Base-by-base conservation (phyloP, 768 basidiomycete species). In the Polyporus arcularius region DNA sequence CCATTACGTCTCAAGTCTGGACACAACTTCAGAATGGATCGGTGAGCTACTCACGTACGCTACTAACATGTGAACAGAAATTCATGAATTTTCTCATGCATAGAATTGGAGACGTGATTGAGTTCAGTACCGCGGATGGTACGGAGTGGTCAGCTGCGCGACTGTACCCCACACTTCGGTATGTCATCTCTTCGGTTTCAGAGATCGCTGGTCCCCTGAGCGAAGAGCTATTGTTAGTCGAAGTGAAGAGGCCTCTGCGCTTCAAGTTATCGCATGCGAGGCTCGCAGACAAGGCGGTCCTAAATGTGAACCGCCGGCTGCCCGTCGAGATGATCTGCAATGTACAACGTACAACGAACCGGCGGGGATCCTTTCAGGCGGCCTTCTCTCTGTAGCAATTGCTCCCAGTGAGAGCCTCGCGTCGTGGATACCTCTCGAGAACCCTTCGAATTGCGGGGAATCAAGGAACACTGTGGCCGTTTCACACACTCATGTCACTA, bases 71-170 rank as follows among this genome's bases (percentile, higher is more conserved):
- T 48, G 50, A 52, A 21, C 46, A 18, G 18, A 41, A 18, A 15
- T 16, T 49, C 28, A 28, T 42, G 39, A 47, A 32, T 14, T n/a
- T 45, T 53, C 55, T 32, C 55, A 61, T 30, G 46, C 8, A 30
- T 43, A 56, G 55, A 46, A 51, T 31, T 18, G 30, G 16, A 32
- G 12, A 12, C 39, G 43, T 50, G 60, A 52, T 53, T 56, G 60
- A 52, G 43, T 61, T 61, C 50, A 55, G 16, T 8, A 48, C 50
- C 43, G 18, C 41, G 38, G 49, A 8, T 11, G 55, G 55, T 55
- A 61, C 46, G 40, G n/a, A 21, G 43, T 39, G 60, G 60, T 61
- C 60, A 56, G 60, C 60, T 61, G 60, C 53, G 38, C 55, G n/a
- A 52, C 28, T 39, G 26, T 49, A 21, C 28, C 45, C 55, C 56